phyloP scores from a whole-genome alignment of 2,329 filamentous ascomycete species.

The Aspergillus piperis region DNA sequence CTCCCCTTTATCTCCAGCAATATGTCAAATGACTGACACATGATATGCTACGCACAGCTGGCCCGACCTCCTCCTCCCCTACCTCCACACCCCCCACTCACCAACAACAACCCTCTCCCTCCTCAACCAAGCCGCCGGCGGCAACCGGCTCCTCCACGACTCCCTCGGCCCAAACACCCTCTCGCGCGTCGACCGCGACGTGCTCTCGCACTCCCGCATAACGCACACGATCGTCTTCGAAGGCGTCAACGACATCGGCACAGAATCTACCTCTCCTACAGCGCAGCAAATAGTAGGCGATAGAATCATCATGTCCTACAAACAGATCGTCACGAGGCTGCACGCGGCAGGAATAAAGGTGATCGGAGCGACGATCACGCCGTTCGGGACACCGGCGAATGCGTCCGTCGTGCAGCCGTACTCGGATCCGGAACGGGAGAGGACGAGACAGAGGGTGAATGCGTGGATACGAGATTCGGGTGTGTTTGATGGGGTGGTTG shows the following conservation, averaged over 20 bases:
- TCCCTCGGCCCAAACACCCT: constrained; percentile 64
- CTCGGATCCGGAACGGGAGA: constrained; percentile 56
- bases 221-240: constrained; percentile 67
- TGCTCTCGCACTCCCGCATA: constrained; percentile 59
- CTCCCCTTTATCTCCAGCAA: too few species aligned
- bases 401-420: constrained; percentile 53
- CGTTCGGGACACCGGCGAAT: constrained; percentile 51
- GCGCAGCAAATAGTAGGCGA: constrained; percentile 53
- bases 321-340: constrained; percentile 58
- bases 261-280: constrained; percentile 45
- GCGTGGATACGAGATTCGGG: constrained; percentile 60
- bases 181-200: constrained; percentile 64
- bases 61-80: constrained; percentile 58
- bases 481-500: constrained; percentile 61
- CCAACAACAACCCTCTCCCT: constrained; percentile 55
- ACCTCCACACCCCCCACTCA: constrained; percentile 51
- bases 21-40: too few species aligned
- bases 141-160: constrained; percentile 65
- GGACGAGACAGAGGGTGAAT: constrained; percentile 60
- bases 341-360: constrained; percentile 58
- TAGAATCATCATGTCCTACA: constrained; percentile 58
- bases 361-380: constrained; percentile 67
- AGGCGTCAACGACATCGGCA: constrained; percentile 69
- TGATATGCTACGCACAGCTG: constrained; percentile 41
- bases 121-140: constrained; percentile 67